These are phyloP conservation scores for Fraxinus velutina DNA, from an alignment of 305 asterid genomes.

Conservation along the genomic window DNA sequence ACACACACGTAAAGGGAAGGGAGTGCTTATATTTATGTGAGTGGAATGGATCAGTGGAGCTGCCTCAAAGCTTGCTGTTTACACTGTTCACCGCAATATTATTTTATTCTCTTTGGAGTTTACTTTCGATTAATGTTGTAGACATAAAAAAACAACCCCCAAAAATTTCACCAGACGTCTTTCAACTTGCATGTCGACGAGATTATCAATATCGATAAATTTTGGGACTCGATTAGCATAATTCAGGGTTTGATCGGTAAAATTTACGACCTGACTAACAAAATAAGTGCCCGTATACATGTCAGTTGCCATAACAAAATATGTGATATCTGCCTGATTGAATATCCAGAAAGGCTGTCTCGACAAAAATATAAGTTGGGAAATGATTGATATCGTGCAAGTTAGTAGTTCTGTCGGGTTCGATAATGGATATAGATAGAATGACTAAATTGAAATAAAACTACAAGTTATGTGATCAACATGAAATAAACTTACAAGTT, in stretches of 20 bases:
- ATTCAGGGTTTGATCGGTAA: not conserved
- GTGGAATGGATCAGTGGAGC: constrained; percentile 22
- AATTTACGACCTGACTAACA: not conserved
- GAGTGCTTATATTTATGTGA: constrained; percentile 21
- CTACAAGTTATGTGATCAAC: not conserved
- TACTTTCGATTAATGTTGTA: not conserved
- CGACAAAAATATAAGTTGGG: not conserved
- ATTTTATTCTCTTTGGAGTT: not conserved
- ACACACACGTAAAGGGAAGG: not conserved
- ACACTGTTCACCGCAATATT: constrained; percentile 25
- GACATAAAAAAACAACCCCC: not conserved
- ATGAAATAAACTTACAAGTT: not conserved
- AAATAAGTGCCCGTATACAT: not conserved
- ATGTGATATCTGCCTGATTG: not conserved
- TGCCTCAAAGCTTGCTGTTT: constrained; percentile 26
- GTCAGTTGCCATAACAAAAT: not conserved
- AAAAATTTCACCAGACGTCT: not conserved
- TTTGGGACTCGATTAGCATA: not conserved
- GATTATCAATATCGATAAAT: not conserved
- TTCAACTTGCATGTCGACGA: not conserved
- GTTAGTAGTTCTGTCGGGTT: not conserved
- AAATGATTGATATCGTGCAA: not conserved
- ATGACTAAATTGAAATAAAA: not conserved
- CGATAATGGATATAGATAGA: not conserved
- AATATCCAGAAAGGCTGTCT: not conserved